Evolutionary conservation across 331 rosid species (phyloP).

Genomic region (Malus hybrid): DNA sequence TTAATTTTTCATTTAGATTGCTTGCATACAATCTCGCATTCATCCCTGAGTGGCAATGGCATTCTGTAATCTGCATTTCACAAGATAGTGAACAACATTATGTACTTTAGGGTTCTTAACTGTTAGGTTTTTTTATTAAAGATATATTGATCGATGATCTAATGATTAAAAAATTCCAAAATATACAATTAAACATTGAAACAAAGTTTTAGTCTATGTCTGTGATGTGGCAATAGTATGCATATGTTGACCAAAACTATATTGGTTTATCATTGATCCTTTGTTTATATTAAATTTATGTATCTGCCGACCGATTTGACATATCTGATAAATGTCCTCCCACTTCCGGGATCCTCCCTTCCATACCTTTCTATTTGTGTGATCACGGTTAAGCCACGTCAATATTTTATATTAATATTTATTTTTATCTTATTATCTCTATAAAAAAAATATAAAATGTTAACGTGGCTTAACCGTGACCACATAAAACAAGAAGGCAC

Average conservation of each 20-base stretch:
- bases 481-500: too few relatives aligned
- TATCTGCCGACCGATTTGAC: background rate
- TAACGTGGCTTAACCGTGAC: too few relatives aligned
- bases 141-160: too few relatives aligned
- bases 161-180: too few relatives aligned
- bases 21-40: constrained; percentile 14
- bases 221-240: background rate
- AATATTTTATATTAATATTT: too few relatives aligned
- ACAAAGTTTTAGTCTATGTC: background rate
- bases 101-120: background rate
- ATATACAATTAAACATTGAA: background rate
- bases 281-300: background rate
- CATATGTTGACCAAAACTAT: background rate
- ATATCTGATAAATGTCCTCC: too few relatives aligned
- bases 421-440: too few relatives aligned
- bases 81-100: background rate
- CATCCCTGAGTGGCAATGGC: background rate
- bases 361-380: too few relatives aligned
- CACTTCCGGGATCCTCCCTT: too few relatives aligned
- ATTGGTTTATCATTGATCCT: constrained; percentile 3
- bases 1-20: constrained; percentile 2
- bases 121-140: too few relatives aligned
- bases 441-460: too few relatives aligned
- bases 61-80: background rate
- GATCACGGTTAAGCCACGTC: too few relatives aligned